Evolutionary conservation across 495 filamentous ascomycete genomes (phyloP), one percentile per base, ranked within the genome.

Genomic region (Aspergillus asperescens): DNA sequence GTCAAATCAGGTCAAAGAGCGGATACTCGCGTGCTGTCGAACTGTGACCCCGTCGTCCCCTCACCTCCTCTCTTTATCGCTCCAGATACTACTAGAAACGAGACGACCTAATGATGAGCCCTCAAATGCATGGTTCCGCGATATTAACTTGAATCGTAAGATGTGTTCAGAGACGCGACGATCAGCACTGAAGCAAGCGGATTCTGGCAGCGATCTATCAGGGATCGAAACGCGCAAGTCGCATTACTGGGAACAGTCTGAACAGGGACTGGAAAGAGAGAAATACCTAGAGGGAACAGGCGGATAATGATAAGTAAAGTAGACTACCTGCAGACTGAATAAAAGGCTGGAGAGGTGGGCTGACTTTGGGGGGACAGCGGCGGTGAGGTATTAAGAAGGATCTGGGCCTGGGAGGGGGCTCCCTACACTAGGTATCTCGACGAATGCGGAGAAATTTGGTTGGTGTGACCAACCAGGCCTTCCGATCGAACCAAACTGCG

Each of bases 1-100:
- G 38, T 19, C n/a, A 15, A 19, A 37, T 37, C 34, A 15, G 7
- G 10, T 55, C 60, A 34, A 41, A 54, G 39, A 46, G 35, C 16
- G 53, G 51, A 35, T 51, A 40, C 47, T 67, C 60, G 18, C 58
- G 58, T 48, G 61, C 62, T 61, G 67, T 67, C 15, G 24, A 39
- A 42, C 25, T 23, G 29, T 34, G 15, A 43, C 38, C 16, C 50
- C 40, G 50, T 45, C 42, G 23, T 10, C 32, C 42, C 42, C 42
- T 32, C 22, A 19, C 42, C 42, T 18, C 42, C 44, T 31, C 44
- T 25, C 24, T 38, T 16, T 9, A 16, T 46, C 49, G 40, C 44
- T 45, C 23, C 42, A 34, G 40, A 28, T 40, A 54, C 45, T 47
- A 28, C 39, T 20, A 35, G 40, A 53, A 54, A 18, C 31, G 29